Conservation (phyloP, 345 rosid species). For the Euphorbia tirucalli region DNA sequence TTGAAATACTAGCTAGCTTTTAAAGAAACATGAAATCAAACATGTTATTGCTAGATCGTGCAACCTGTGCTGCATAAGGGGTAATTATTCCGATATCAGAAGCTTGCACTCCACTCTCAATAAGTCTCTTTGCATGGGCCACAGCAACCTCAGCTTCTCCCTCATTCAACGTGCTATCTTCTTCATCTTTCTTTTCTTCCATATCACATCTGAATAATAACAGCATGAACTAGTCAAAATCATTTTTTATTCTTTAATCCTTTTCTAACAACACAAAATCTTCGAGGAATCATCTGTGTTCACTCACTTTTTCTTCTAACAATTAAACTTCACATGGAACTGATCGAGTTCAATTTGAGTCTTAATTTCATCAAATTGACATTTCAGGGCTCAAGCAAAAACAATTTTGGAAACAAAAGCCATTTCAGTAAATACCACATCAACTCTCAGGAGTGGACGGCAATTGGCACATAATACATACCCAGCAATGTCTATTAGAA, state of each 20-base stretch:
- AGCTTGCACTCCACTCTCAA: slow-evolving; percentile 66
- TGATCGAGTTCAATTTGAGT: not conserved
- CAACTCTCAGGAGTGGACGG: not conserved
- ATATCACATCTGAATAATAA: slow-evolving; percentile 71
- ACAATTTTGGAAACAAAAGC: not conserved
- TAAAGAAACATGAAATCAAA: not conserved
- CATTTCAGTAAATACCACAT: slow-evolving; percentile 3
- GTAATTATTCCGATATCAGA: slow-evolving; percentile 89
- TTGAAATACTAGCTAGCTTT: not conserved
- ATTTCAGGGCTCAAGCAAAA: too few relatives aligned
- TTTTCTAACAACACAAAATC: too few relatives aligned
- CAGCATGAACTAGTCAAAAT: slow-evolving; percentile 6
- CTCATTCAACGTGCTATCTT: slow-evolving; percentile 89
- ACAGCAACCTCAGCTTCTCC: slow-evolving; percentile 95
- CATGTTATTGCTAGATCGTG: not conserved
- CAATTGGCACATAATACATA: slow-evolving; percentile 28
- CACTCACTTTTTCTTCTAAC: not conserved
- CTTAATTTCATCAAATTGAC: slow-evolving; percentile 6
- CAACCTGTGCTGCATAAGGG: slow-evolving; percentile 94
- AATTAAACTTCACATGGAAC: not conserved
- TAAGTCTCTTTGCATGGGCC: slow-evolving; percentile 82
- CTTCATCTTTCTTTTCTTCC: slow-evolving; percentile 99
- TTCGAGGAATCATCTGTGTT: not conserved
- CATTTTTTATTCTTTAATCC: not conserved
- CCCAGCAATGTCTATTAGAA: slow-evolving; percentile 86